Conservation (phyloP, 2,329 filamentous ascomycete genomes). For the Herpotrichia juniperi region DNA sequence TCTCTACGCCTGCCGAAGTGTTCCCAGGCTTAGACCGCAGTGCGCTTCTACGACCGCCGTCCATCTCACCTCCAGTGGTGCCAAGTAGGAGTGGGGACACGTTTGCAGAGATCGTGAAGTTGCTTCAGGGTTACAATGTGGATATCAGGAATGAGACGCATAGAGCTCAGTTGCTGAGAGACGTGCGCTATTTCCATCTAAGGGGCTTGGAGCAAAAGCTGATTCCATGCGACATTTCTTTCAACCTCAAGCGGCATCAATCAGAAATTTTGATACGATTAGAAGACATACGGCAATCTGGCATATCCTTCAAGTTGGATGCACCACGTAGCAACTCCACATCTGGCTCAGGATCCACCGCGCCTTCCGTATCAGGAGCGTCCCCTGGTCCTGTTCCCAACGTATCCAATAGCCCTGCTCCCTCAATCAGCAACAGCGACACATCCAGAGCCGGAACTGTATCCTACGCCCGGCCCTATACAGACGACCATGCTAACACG, state of each 20-base stretch:
- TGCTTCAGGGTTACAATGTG: conserved; percentile 83
- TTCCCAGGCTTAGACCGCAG: conserved; percentile 85
- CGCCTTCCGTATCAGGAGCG: conserved; percentile 16
- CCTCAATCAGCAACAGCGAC: conserved; percentile 18
- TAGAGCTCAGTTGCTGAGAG: conserved; percentile 76
- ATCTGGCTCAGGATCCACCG: conserved; percentile 23
- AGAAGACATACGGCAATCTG: conserved; percentile 88
- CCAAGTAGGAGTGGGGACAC: conserved; percentile 81
- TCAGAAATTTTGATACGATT: conserved; percentile 81
- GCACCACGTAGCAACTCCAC: conserved; percentile 24
- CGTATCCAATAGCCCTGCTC: conserved; percentile 27
- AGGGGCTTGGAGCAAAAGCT: conserved; percentile 89
- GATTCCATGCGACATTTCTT: conserved; percentile 76
- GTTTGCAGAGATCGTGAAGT: conserved; percentile 80
- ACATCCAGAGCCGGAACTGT: conserved; percentile 61
- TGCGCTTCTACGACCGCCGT: conserved; percentile 81
- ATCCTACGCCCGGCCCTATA: conserved; percentile 81
- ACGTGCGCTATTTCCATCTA: conserved; percentile 92
- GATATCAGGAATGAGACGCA: conserved; percentile 78
- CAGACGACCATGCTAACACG: conserved; percentile 76
- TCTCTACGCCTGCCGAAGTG: conserved; percentile 76
- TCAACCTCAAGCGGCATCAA: conserved; percentile 71
- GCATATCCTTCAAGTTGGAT: conserved; percentile 70
- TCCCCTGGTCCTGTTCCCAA: conserved; percentile 37
- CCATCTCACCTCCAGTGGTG: conserved; percentile 81